Base-by-base conservation (phyloP, 2,329 filamentous ascomycete genomes). In the Raffaelea deltoideospora region DNA sequence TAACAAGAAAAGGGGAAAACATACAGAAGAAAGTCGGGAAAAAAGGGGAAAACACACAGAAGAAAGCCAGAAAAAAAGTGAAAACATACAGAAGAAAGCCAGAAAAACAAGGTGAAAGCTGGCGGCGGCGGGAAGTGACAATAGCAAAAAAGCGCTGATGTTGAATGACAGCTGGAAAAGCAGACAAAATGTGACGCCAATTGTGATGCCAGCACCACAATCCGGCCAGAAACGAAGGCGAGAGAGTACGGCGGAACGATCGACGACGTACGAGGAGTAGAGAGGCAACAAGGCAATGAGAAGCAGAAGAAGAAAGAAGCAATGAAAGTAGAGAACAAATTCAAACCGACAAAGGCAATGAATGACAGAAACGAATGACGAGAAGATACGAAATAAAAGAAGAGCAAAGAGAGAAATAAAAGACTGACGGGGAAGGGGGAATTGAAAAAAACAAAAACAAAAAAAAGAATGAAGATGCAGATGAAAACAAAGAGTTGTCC, bases 391-490 rank as follows among this genome's bases (percentile, higher is more conserved):
- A 33, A n/a, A 29, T n/a, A 27, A 15, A 31, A 21, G 30, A 23
- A 31, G 24, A 24, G 17, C 39, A 47, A 47, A 34, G 26, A 41
- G 43, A 44, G 44, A 33, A 40, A 41, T 40, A 46, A 40, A 41
- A 39, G 39, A 46, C 34, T 31, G 34, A 27, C 34, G 28, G 34
- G 27, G 34, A 26, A 8, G 23, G 24, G 24, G 28, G 34, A 31
- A 18, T 21, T n/a, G 24, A 37, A 37, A 38, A 28, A 31, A 34
- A 17, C 10, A 36, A 32, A 28, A 13, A 13, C 14, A 28, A 28
- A 33, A 23, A 5, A 22, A 31, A 30, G n/a, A 29, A 24, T 19
- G 27, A 26, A 13, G 23, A 13, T 10, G 22, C 31, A 21, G 19
- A 22, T 29, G 29, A 38, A 30, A 14, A 47, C 40, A 40, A 49